phyloP scores from a whole-genome alignment of 306 rosid species.

The Cucurbita pepo region DNA sequence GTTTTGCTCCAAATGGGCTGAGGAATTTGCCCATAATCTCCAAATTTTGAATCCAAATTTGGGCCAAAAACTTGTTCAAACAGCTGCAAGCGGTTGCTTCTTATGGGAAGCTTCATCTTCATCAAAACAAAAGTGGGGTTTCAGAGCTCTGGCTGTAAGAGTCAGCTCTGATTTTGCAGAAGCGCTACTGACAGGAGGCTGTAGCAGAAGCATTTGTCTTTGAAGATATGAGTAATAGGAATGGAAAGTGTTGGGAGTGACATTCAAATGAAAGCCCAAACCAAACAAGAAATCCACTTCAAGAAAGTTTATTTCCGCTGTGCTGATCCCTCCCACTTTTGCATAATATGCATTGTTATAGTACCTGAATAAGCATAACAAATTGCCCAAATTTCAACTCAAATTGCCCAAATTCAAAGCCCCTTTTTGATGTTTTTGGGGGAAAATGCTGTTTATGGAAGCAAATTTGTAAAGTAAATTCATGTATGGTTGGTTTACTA shows the following conservation, averaged over 20 bases:
- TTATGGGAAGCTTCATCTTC: constrained; percentile 70
- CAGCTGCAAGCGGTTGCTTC: constrained; percentile 70
- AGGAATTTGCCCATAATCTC: not conserved
- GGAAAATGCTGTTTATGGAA: not conserved
- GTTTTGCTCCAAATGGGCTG: not conserved
- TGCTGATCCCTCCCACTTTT: constrained; percentile 93
- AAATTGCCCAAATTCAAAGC: not conserved
- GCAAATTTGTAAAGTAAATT: not conserved
- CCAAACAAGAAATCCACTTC: constrained; percentile 90
- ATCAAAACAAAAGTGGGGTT: constrained; percentile 42
- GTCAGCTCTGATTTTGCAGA: constrained; percentile 33
- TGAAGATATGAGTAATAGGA: constrained; percentile 56
- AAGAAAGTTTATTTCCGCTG: constrained; percentile 78
- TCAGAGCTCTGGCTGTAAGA: constrained; percentile 33
- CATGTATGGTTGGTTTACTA: not conserved
- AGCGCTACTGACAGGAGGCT: constrained; percentile 35
- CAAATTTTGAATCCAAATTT: not conserved
- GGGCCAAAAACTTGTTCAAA: constrained; percentile 20
- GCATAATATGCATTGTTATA: constrained; percentile 97
- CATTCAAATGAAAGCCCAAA: constrained; percentile 69
- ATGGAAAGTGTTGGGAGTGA: constrained; percentile 63
- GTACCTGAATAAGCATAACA: constrained; percentile 31
- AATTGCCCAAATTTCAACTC: not conserved
- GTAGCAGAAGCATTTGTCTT: constrained; percentile 54
- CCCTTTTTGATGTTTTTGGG: not conserved